These are phyloP conservation scores for Metschnikowia matae DNA, from an alignment of 805 yeast species.

Conservation along the genomic window DNA sequence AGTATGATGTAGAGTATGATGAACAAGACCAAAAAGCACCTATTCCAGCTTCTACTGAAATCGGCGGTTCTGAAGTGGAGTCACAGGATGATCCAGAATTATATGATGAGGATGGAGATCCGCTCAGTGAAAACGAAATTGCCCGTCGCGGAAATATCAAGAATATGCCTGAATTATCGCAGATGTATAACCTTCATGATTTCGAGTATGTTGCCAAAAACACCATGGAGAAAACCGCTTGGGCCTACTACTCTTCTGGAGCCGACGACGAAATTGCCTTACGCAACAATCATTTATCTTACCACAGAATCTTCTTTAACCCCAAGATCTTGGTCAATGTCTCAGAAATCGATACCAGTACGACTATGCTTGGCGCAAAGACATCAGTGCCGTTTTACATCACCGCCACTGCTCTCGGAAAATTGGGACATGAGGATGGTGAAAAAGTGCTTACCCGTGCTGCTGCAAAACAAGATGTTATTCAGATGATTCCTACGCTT, in stretches of 20 bases:
- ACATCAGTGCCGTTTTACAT: conserved; percentile 46
- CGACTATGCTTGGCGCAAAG: conserved; percentile 27
- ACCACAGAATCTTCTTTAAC: conserved; percentile 39
- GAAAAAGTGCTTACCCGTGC: conserved; percentile 41
- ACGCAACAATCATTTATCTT: conserved; percentile 42
- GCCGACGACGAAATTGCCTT: conserved; percentile 47
- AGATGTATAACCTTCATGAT: conserved; percentile 74
- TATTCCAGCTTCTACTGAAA: conserved; percentile 1
- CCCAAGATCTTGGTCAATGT: conserved; percentile 42
- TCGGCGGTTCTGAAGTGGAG: background rate
- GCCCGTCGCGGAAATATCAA: conserved; percentile 12
- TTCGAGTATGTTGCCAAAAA: conserved; percentile 83
- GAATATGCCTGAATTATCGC: conserved; percentile 63
- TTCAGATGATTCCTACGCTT: conserved; percentile 47
- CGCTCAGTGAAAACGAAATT: conserved; percentile 13
- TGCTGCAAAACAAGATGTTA: conserved; percentile 35
- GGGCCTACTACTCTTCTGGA: conserved; percentile 70
- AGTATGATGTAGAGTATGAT: conserved; percentile 25
- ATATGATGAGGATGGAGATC: conserved; percentile 22
- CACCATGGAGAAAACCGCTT: conserved; percentile 70
- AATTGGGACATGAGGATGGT: conserved; percentile 42
- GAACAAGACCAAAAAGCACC: conserved; percentile 35
- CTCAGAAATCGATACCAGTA: conserved; percentile 23
- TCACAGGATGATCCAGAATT: conserved; percentile 13
- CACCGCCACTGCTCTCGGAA: conserved; percentile 46